These are phyloP conservation scores for Ceratocystis cacaofunesta DNA, from an alignment of 2,329 filamentous ascomycete genomes.

Conservation along the genomic window DNA sequence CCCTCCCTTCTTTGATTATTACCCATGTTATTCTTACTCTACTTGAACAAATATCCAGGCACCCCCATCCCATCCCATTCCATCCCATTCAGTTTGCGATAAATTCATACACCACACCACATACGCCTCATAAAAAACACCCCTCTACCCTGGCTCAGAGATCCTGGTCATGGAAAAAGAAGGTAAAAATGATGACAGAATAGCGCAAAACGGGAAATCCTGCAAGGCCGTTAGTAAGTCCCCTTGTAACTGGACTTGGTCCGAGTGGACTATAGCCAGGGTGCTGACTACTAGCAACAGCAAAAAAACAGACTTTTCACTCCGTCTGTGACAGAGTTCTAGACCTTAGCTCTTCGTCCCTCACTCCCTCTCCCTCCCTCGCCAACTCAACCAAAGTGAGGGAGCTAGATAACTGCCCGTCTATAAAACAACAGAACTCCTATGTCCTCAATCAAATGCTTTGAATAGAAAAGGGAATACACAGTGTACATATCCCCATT, in stretches of 20 bases:
- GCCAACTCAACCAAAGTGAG: neutral
- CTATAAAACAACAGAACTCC: neutral
- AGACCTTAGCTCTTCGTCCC: constrained; percentile 19
- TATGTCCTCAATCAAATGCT: neutral
- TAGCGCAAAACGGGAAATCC: constrained; percentile 3
- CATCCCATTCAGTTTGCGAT: neutral
- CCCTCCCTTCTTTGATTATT: neutral
- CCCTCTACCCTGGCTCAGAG: neutral
- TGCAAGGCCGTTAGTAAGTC: constrained; percentile 2
- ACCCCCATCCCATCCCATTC: neutral
- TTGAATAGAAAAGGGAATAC: no score
- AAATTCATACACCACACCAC: neutral
- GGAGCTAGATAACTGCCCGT: no score
- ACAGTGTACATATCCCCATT: no score
- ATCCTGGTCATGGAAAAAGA: neutral
- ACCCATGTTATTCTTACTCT: neutral
- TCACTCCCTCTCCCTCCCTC: neutral
- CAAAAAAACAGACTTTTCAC: constrained; percentile 14
- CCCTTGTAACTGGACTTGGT: neutral
- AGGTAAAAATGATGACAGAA: constrained; percentile 4
- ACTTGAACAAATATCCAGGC: neutral
- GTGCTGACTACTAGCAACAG: neutral
- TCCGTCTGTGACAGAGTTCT: constrained; percentile 19
- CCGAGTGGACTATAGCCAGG: neutral
- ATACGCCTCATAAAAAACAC: neutral